Conservation (phyloP, 2,329 filamentous ascomycete species). For the Didymella arachidicola region DNA sequence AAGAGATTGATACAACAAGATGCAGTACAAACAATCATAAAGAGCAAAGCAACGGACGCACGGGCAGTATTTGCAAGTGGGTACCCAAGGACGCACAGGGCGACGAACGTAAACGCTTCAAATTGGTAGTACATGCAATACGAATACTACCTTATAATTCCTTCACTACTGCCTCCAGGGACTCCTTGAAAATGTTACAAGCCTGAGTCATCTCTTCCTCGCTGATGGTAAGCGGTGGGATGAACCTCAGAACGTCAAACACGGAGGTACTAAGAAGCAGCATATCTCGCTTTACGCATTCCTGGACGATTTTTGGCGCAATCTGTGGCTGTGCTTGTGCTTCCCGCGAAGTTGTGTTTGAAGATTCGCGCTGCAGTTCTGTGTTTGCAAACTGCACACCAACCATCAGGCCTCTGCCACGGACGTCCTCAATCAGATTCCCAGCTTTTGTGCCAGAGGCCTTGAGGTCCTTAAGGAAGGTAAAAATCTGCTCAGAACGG, state of each 20-base stretch:
- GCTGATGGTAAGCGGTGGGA: conserved; percentile 39
- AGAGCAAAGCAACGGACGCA: neutral
- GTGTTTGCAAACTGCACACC: conserved; percentile 39
- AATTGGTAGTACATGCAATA: neutral
- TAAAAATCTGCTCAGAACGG: conserved; percentile 39
- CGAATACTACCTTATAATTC: conserved; percentile 25
- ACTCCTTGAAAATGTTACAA: conserved; percentile 37
- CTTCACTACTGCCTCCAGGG: conserved; percentile 38
- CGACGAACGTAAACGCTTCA: conserved; percentile 8
- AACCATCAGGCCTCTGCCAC: conserved; percentile 40
- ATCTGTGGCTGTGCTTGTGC: conserved; percentile 32
- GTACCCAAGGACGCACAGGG: neutral
- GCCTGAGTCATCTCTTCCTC: conserved; percentile 38
- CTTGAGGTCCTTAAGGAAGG: conserved; percentile 36
- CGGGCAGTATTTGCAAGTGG: neutral
- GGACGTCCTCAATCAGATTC: conserved; percentile 40
- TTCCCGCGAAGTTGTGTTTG: conserved; percentile 28
- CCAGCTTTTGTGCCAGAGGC: conserved; percentile 36
- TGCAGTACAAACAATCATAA: too few species aligned
- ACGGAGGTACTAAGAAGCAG: conserved; percentile 42
- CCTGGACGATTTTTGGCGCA: conserved; percentile 39
- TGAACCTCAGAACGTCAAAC: conserved; percentile 41
- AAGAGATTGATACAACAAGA: too few species aligned
- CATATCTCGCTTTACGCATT: conserved; percentile 42
- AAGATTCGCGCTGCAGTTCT: conserved; percentile 28